Base-by-base conservation (phyloP, 208 protist genomes). In the Crithidia bombi region DNA sequence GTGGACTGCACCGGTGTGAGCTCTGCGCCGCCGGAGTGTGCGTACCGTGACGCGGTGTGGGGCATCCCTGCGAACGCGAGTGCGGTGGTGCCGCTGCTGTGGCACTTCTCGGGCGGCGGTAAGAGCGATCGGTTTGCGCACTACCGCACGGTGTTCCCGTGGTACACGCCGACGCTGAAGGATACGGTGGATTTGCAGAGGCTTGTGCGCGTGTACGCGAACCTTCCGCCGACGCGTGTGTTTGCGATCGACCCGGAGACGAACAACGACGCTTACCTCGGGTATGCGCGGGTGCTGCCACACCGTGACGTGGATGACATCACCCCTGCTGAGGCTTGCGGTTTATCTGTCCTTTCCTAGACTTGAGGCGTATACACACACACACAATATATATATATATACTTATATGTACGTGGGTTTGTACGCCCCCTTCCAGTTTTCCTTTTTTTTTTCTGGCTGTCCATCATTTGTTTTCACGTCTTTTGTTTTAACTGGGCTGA, bases 161-260 rank as follows among this genome's bases (percentile, higher is more conserved):
- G 50, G 50, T 56, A 56, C 50, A 56, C 50, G 28, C 50, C 50
- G 28, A 56, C 30, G 50, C 30, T 56, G 25, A 38, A 5, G 4
- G 32, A 56, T 19, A n/a, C 50, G 4, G 17, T 5, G 5, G 43
- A 9, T 6, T 19, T 47, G 43, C 7, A 21, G 14, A 47, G 21
- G 15, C 43, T 47, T 19, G 43, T 47, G 17, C 43, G 21, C 43
- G 43, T 47, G 43, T 21, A 23, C 4, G 43, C 43, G 14, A 47
- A 47, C 43, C 43, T 47, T 9, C 43, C 43, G 6, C 14, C 43
- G 7, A 47, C 43, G 43, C 43, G 43, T 21, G 43, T 19, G 10
- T 47, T 47, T n/a, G 10, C 15, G 4, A 47, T 47, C 43, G 43
- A 47, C 43, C 43, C 43, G 5, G 43, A 6, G 10, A 47, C 43